Conservation (phyloP, 768 basidiomycete genomes). For the Leccinum truebloodii region DNA sequence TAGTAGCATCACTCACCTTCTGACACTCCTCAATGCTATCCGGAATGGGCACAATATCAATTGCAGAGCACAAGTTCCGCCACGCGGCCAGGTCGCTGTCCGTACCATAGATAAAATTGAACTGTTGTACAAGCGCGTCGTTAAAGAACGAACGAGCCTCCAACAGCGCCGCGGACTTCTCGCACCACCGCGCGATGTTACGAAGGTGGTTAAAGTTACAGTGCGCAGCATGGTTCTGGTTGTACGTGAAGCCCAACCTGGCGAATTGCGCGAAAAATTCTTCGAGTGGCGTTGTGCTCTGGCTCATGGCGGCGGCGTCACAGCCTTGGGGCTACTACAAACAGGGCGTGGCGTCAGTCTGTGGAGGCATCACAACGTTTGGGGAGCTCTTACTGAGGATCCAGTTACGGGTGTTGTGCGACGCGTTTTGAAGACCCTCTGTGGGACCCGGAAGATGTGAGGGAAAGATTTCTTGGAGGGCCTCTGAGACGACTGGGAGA, state of each 20-base stretch:
- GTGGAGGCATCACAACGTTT: background rate
- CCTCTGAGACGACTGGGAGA: background rate
- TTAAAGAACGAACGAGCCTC: constrained; percentile 9
- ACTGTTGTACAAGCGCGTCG: constrained; percentile 27
- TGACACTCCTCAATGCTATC: constrained; percentile 18
- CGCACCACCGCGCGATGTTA: constrained; percentile 1
- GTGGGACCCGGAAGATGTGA: background rate
- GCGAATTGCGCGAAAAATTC: constrained; percentile 26
- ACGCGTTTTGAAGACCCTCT: too few relatives aligned
- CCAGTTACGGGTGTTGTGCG: background rate
- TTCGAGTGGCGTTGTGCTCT: constrained; percentile 23
- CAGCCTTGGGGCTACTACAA: background rate
- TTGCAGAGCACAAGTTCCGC: constrained; percentile 21
- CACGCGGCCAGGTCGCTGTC: constrained; percentile 21
- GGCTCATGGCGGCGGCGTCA: constrained; percentile 4
- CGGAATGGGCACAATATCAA: constrained; percentile 19
- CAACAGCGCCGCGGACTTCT: background rate
- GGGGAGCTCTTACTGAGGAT: background rate
- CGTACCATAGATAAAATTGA: constrained; percentile 26
- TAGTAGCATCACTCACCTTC: constrained; percentile 11
- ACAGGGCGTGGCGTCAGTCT: background rate
- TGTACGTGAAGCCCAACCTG: constrained; percentile 18
- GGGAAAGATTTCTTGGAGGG: background rate
- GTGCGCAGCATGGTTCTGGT: constrained; percentile 12
- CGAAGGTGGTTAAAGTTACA: constrained; percentile 23